Conservation (phyloP, 495 filamentous ascomycete species). For the Penicillium angulare region DNA sequence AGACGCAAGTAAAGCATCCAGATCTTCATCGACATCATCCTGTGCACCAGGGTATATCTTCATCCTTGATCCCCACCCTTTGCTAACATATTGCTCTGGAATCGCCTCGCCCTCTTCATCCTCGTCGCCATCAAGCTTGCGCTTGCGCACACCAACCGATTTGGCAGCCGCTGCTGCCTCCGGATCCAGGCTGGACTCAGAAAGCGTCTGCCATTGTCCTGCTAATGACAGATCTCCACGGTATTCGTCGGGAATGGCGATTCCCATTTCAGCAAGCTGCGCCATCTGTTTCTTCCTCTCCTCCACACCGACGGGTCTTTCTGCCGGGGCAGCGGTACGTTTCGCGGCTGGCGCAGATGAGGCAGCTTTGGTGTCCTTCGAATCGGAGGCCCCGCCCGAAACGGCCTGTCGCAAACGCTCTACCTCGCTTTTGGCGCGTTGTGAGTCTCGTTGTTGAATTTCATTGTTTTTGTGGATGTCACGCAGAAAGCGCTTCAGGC, state of each 20-base stretch:
- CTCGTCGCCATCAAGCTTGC: slow-evolving; percentile 59
- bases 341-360: slow-evolving; percentile 25
- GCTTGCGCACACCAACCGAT: slow-evolving; percentile 61
- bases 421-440: slow-evolving; percentile 81
- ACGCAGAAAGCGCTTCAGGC: slow-evolving; percentile 84
- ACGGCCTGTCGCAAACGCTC: slow-evolving; percentile 81
- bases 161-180: slow-evolving; percentile 37
- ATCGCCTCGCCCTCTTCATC: slow-evolving; percentile 59
- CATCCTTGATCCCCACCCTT: slow-evolving; percentile 72
- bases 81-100: slow-evolving; percentile 60
- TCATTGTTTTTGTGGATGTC: slow-evolving; percentile 83
- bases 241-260: slow-evolving; percentile 79
- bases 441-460: slow-evolving; percentile 70
- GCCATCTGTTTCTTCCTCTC: slow-evolving; percentile 82
- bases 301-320: slow-evolving; percentile 50
- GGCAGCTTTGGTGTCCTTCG: slow-evolving; percentile 17
- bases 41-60: slow-evolving; percentile 58
- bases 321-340: slow-evolving; percentile 15
- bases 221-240: slow-evolving; percentile 78
- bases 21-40: slow-evolving; percentile 54
- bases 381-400: slow-evolving; percentile 33
- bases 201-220: slow-evolving; percentile 84
- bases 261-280: slow-evolving; percentile 83
- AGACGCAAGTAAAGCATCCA: slow-evolving; percentile 66
- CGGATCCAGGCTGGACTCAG: slow-evolving; percentile 51